phyloP scores from a whole-genome alignment of 176 grass and related monocot species.

The Bothriochloa decipiens region DNA sequence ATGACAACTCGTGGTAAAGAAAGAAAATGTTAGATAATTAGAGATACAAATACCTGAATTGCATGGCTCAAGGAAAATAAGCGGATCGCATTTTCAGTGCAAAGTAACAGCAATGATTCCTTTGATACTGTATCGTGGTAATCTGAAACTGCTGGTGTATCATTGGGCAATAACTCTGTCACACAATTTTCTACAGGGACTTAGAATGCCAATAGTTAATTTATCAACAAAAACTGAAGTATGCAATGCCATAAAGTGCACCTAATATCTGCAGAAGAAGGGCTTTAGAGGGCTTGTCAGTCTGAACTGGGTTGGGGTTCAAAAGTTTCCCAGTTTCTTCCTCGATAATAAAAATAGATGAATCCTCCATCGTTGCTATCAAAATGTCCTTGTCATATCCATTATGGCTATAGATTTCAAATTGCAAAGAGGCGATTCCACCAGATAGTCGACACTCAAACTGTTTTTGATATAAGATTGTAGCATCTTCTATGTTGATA shows the following conservation, averaged over 20 bases:
- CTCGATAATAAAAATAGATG: conserved; percentile 75
- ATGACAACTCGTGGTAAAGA: not conserved
- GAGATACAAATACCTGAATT: conserved; percentile 75
- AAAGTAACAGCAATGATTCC: conserved; percentile 73
- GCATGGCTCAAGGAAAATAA: conserved; percentile 74
- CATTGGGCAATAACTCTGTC: conserved; percentile 50
- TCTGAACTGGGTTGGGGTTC: conserved; percentile 63
- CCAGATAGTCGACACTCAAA: conserved; percentile 68
- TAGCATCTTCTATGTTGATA: conserved; percentile 67
- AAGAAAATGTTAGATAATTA: conserved; percentile 12
- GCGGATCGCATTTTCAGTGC: conserved; percentile 86
- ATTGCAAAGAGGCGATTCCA: conserved; percentile 81
- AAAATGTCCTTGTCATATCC: conserved; percentile 76
- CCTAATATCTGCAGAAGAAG: conserved; percentile 73
- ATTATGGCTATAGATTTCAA: conserved; percentile 70
- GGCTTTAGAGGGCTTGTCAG: conserved; percentile 81
- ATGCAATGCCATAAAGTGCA: conserved; percentile 42
- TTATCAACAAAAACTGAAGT: conserved; percentile 7
- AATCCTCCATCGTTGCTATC: conserved; percentile 78
- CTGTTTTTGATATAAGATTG: conserved; percentile 90
- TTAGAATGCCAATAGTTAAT: conserved; percentile 36
- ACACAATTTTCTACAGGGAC: conserved; percentile 5
- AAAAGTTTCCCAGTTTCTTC: conserved; percentile 76
- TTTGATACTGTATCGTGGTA: conserved; percentile 48
- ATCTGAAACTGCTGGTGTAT: conserved; percentile 29